These are phyloP conservation scores for Xylariaceae sp. DNA, from an alignment of 2,329 filamentous ascomycete species.

Conservation along the genomic window DNA sequence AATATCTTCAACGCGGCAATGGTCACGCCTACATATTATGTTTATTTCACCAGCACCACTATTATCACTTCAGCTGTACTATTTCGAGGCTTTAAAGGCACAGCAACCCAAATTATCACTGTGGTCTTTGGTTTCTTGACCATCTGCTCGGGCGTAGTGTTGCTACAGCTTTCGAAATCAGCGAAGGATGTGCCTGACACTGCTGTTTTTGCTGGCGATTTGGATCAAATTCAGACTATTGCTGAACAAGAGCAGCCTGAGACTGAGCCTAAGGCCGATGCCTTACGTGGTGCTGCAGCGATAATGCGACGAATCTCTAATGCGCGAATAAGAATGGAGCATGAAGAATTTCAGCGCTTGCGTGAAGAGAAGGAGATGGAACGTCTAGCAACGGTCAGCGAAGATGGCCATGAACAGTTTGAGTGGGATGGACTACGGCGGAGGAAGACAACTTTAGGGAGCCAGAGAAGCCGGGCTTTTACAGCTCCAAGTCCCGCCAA, in stretches of 20 bases:
- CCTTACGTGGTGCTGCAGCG: conserved; percentile 87
- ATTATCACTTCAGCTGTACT: conserved; percentile 93
- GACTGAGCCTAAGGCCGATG: conserved; percentile 93
- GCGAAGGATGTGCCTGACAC: conserved; percentile 96
- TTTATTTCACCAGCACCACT: conserved; percentile 95
- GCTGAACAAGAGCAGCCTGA: conserved; percentile 96
- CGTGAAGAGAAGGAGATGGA: conserved; percentile 78
- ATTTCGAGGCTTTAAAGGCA: conserved; percentile 93
- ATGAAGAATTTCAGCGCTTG: conserved; percentile 77
- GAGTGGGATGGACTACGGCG: conserved; percentile 93
- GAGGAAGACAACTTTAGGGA: conserved; percentile 63
- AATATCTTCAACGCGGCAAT: conserved; percentile 97
- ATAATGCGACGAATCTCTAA: conserved; percentile 84
- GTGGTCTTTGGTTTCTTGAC: conserved; percentile 92
- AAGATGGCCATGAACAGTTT: conserved; percentile 71
- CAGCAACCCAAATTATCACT: conserved; percentile 78
- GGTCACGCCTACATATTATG: conserved; percentile 98
- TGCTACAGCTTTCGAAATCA: conserved; percentile 96
- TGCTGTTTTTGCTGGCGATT: conserved; percentile 87
- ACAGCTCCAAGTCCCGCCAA: conserved; percentile 43
- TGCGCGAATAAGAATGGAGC: conserved; percentile 77
- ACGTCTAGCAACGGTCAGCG: conserved; percentile 74
- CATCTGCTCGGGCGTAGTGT: conserved; percentile 90
- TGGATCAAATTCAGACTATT: conserved; percentile 94
- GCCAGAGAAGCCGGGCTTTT: conserved; percentile 46